Evolutionary conservation across 371 early-diverging fungal species (phyloP).

Genomic region (Mortierella sp.): DNA sequence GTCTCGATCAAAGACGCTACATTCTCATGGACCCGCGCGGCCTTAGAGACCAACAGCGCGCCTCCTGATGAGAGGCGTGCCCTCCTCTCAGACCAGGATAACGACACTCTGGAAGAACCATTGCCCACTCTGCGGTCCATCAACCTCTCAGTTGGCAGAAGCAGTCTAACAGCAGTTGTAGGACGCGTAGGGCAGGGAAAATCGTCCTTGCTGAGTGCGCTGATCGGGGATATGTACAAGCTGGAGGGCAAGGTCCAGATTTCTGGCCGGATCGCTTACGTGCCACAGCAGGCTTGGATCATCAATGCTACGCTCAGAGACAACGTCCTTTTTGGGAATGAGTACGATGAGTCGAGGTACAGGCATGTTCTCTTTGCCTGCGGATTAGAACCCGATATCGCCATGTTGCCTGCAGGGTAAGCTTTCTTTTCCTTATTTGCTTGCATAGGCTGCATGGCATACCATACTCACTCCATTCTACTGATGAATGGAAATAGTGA

Average conservation of each 20-base stretch:
- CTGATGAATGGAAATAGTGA: conserved; percentile 34
- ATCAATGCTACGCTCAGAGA: conserved; percentile 60
- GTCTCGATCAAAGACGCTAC: conserved; percentile 55
- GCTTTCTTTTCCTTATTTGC: no score
- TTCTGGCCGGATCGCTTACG: conserved; percentile 59
- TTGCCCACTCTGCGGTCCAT: conserved; percentile 29
- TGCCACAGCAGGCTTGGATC: conserved; percentile 66
- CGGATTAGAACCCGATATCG: conserved; percentile 67
- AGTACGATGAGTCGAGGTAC: conserved; percentile 58
- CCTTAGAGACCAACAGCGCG: background rate
- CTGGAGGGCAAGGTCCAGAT: conserved; percentile 42
- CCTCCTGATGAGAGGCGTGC: background rate
- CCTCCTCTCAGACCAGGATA: background rate
- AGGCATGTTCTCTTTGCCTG: conserved; percentile 61
- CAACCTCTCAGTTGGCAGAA: conserved; percentile 30
- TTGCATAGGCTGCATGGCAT: no score
- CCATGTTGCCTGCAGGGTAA: conserved; percentile 67
- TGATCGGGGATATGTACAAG: conserved; percentile 62
- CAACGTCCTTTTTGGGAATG: conserved; percentile 65
- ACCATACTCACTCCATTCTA: no score
- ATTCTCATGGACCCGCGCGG: conserved; percentile 63
- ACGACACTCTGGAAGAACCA: background rate
- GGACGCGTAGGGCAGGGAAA: conserved; percentile 64
- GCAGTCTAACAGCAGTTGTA: conserved; percentile 53
- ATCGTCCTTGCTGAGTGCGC: conserved; percentile 56